Base-by-base conservation (phyloP, 2,329 filamentous ascomycete species). In the Helotiales sp. region DNA sequence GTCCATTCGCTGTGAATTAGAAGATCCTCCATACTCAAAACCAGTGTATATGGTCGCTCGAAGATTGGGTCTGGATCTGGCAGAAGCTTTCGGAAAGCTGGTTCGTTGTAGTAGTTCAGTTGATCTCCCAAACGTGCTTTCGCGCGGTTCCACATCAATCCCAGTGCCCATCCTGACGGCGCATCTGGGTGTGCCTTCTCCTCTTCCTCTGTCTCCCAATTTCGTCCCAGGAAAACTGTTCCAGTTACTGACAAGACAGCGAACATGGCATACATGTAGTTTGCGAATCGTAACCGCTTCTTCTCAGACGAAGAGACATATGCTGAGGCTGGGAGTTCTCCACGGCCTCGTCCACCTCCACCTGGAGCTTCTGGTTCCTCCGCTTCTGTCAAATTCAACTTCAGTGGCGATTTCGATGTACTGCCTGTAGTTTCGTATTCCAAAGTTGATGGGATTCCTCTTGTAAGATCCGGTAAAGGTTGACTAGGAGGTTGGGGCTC, bases 1-100 rank as follows among this genome's bases (percentile, higher is more conserved):
- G 89, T 88, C 96, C 96, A 99, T 78, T 97, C 93, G 77, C 92
- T 97, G 82, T 97, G 95, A 32, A 99, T 89, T 63, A 99, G 86
- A 75, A 99, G 86, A 79, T 99, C 95, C 78, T 99, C 96, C 75
- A 99, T 82, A 78, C 92, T 96, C 74, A 99, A 84, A 32, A 97
- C 95, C 32, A 99, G 85, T 0, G 96, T 98, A 80, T 97, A 97
- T 10, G 95, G 95, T 57, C 92, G 91, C 73, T 91, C 89, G 75
- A 93, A 90, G 64, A 87, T 87, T 20, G 93, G 91, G 71, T 97
- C 90, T 47, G 89, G 85, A 72, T 95, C 91, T 6, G 93, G 96
- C 22, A 99, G 85, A 66, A 99, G 86, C 84, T 97, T 97, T 66
- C 93, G 89, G 79, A 98, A 98, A 8, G 94, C 91, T 2, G 96